Evolutionary conservation across 441 rosid genomes (phyloP).

Genomic region (Sinapis alba): DNA sequence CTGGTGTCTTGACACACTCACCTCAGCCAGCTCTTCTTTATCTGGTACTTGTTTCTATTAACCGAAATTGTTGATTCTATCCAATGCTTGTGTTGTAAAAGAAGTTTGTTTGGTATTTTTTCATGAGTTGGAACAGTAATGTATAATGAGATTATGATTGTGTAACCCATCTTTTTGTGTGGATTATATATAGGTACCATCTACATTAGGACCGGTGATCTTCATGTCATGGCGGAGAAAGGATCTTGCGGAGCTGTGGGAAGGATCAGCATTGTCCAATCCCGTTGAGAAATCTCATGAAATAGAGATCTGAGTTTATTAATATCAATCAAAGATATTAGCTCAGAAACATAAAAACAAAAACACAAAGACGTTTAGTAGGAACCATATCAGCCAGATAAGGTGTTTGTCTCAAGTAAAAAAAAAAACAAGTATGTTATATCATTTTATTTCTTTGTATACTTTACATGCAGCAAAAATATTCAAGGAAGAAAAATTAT

Average conservation of each 20-base stretch:
- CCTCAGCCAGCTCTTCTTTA: constrained; percentile 96
- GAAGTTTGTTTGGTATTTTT: background rate
- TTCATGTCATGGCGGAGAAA: constrained; percentile 76
- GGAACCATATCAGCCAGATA: constrained; percentile 3
- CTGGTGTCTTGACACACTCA: constrained; percentile 78
- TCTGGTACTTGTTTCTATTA: constrained; percentile 52
- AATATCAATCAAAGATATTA: constrained; percentile 11
- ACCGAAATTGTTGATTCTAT: background rate
- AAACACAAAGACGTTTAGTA: constrained; percentile 7
- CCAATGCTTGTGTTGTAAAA: background rate
- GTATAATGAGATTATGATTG: background rate
- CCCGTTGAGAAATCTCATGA: constrained; percentile 62
- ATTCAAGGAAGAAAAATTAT: background rate
- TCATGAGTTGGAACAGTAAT: background rate
- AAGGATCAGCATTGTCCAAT: constrained; percentile 60
- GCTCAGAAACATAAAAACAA: constrained; percentile 5
- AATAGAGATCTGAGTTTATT: constrained; percentile 58
- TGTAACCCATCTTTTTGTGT: background rate
- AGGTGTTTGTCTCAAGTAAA: constrained; percentile 19
- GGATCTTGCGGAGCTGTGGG: constrained; percentile 89
- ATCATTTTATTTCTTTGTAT: constrained; percentile 1
- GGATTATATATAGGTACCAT: constrained; percentile 67
- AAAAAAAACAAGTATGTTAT: constrained; percentile 4
- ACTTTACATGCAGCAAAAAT: background rate
- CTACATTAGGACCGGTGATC: constrained; percentile 87